phyloP scores from a whole-genome alignment of 805 yeast species.

The Starmerella floris region DNA sequence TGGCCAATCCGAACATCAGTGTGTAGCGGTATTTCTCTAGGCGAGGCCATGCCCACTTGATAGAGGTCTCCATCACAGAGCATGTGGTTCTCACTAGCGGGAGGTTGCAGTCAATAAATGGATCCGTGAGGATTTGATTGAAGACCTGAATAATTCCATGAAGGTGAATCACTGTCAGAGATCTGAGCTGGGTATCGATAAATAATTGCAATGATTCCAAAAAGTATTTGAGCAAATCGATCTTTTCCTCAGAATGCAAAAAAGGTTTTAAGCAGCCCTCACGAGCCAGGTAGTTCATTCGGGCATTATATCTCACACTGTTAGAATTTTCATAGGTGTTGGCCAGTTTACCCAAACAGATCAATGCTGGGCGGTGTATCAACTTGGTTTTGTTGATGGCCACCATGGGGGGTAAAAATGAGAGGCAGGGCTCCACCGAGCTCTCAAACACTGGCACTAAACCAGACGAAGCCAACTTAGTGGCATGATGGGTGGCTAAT shows the following conservation, averaged over 20 bases:
- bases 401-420: constrained; percentile 27
- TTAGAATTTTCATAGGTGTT: not conserved
- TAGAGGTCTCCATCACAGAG: constrained; percentile 9
- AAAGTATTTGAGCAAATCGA: constrained; percentile 16
- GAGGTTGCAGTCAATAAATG: constrained; percentile 21
- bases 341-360: constrained; percentile 34
- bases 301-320: not conserved
- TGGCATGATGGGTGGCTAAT: constrained; percentile 9
- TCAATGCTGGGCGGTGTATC: constrained; percentile 28
- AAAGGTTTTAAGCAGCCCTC: constrained; percentile 23
- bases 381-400: constrained; percentile 13
- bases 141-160: constrained; percentile 18
- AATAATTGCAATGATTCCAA: constrained; percentile 12
- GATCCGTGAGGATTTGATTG: constrained; percentile 23
- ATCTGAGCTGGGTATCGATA: constrained; percentile 11
- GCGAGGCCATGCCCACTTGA: constrained; percentile 22
- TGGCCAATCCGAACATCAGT: constrained; percentile 21
- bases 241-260: constrained; percentile 18
- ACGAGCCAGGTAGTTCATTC: constrained; percentile 20
- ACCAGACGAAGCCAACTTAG: constrained; percentile 19
- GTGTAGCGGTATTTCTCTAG: constrained; percentile 22
- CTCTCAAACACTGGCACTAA: constrained; percentile 24
- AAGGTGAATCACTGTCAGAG: constrained; percentile 21
- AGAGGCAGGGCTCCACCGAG: constrained; percentile 21
- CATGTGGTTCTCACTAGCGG: constrained; percentile 15